phyloP scores from a whole-genome alignment of 2,329 filamentous ascomycete genomes.

The Trichocomaceae sp. region DNA sequence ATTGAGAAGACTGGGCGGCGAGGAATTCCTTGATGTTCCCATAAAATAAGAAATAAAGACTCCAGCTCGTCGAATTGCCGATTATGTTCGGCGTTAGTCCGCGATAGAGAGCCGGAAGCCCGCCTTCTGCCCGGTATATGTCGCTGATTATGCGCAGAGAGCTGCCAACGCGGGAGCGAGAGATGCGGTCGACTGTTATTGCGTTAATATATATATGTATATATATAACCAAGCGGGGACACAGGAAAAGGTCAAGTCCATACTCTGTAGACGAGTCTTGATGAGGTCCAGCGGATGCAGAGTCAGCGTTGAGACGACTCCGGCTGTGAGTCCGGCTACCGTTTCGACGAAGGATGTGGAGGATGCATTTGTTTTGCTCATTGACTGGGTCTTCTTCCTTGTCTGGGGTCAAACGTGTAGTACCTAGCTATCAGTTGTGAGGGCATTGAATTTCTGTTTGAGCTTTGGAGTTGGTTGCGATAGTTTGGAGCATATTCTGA shows the following conservation, averaged over 20 bases:
- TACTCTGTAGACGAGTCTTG: slow-evolving; percentile 92
- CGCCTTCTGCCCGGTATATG: slow-evolving; percentile 50
- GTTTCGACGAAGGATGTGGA: slow-evolving; percentile 78
- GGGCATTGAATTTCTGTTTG: neutral
- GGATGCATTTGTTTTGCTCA: slow-evolving; percentile 49
- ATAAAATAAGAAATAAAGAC: slow-evolving; percentile 79
- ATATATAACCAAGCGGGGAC: neutral
- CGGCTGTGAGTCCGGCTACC: slow-evolving; percentile 82
- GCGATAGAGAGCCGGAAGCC: slow-evolving; percentile 69
- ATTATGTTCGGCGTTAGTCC: slow-evolving; percentile 85
- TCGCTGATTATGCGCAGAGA: slow-evolving; percentile 48
- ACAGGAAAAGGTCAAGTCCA: slow-evolving; percentile 16
- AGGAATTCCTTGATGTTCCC: slow-evolving; percentile 53
- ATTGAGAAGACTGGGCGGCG: neutral
- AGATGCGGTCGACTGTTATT: slow-evolving; percentile 42
- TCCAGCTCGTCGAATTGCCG: slow-evolving; percentile 87
- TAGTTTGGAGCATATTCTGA: too few relatives aligned
- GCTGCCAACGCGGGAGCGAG: slow-evolving; percentile 44
- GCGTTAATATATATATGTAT: neutral
- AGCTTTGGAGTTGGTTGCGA: too few relatives aligned
- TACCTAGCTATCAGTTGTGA: neutral
- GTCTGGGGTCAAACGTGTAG: neutral
- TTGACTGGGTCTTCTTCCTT: slow-evolving; percentile 19
- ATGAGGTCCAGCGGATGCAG: slow-evolving; percentile 92
- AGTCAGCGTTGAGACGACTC: slow-evolving; percentile 74